phyloP scores from a whole-genome alignment of 2,329 filamentous ascomycete genomes.

The Colletotrichum zoysiae region DNA sequence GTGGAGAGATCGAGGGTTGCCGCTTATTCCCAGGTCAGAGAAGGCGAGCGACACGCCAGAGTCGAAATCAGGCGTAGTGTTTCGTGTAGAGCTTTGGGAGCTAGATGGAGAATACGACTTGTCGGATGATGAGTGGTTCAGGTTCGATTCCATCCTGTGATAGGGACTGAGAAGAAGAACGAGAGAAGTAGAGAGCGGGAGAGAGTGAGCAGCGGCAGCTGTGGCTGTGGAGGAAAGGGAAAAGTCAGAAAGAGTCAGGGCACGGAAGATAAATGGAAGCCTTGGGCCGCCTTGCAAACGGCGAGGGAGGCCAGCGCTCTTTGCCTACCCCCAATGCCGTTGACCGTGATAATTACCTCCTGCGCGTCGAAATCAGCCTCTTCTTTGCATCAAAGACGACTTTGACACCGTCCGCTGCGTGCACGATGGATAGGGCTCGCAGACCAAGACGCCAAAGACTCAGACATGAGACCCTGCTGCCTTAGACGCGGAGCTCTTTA shows the following conservation, averaged over 20 bases:
- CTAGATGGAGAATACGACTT: slow-evolving; percentile 30
- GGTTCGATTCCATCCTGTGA: slow-evolving; percentile 33
- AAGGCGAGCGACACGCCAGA: neutral
- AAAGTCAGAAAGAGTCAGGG: slow-evolving; percentile 11
- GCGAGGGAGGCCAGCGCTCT: slow-evolving; percentile 25
- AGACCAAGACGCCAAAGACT: slow-evolving; percentile 35
- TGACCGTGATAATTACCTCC: slow-evolving; percentile 29
- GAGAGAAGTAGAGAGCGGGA: neutral
- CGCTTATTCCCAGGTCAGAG: slow-evolving; percentile 4
- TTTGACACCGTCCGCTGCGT: slow-evolving; percentile 23
- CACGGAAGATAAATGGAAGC: slow-evolving; percentile 10
- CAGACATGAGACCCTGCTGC: slow-evolving; percentile 27
- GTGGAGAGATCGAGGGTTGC: slow-evolving; percentile 8
- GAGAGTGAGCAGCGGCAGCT: neutral
- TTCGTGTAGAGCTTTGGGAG: slow-evolving; percentile 34
- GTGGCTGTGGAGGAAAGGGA: neutral
- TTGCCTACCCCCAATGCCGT: slow-evolving; percentile 29
- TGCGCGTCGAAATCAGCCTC: slow-evolving; percentile 6
- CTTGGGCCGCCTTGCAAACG: slow-evolving; percentile 35
- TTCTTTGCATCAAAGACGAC: slow-evolving; percentile 24
- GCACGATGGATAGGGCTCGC: slow-evolving; percentile 8
- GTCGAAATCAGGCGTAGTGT: slow-evolving; percentile 36
- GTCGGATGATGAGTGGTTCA: slow-evolving; percentile 33
- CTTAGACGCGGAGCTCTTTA: slow-evolving; percentile 23
- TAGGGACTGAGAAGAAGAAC: neutral